Conservation (phyloP, 148 eudicot species). For the Rhododendron vialii region DNA sequence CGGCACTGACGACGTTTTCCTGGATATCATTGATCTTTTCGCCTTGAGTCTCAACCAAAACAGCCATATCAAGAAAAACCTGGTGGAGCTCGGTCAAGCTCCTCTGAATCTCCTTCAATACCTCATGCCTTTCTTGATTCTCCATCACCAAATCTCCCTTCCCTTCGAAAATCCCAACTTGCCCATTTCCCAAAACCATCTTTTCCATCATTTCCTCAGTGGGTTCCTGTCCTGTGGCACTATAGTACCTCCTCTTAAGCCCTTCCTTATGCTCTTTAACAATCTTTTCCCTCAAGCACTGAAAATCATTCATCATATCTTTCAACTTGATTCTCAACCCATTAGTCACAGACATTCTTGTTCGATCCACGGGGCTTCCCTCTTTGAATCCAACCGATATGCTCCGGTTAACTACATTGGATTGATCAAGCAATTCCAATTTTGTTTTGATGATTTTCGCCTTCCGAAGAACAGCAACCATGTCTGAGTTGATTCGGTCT, state of each 20-base stretch:
- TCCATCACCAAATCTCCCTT: slow-evolving; percentile 15
- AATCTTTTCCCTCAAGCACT: slow-evolving; percentile 11
- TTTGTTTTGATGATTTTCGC: slow-evolving; percentile 10
- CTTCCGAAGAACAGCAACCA: slow-evolving; percentile 18
- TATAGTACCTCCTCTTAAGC: slow-evolving; percentile 13
- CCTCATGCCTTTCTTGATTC: slow-evolving; percentile 11
- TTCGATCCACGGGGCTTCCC: slow-evolving; percentile 14
- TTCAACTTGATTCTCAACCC: slow-evolving; percentile 15
- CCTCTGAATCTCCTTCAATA: slow-evolving; percentile 13
- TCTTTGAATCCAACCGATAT: neutral
- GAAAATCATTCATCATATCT: slow-evolving; percentile 13
- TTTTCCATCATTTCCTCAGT: slow-evolving; percentile 11
- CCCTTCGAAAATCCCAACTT: slow-evolving; percentile 13
- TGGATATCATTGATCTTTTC: slow-evolving; percentile 13
- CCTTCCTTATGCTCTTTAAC: slow-evolving; percentile 12
- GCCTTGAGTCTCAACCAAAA: slow-evolving; percentile 13
- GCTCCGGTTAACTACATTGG: slow-evolving; percentile 1
- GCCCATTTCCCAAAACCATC: slow-evolving; percentile 6
- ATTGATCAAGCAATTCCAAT: slow-evolving; percentile 12
- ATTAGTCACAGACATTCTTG: slow-evolving; percentile 10
- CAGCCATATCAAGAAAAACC: slow-evolving; percentile 17
- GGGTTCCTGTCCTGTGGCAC: slow-evolving; percentile 12
- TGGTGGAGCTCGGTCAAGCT: slow-evolving; percentile 17
- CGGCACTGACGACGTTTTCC: neutral
- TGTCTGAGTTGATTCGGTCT: slow-evolving; percentile 15